Base-by-base conservation (phyloP, 225 moss, liverwort and hornwort species). In the Straminergon stramineum region DNA sequence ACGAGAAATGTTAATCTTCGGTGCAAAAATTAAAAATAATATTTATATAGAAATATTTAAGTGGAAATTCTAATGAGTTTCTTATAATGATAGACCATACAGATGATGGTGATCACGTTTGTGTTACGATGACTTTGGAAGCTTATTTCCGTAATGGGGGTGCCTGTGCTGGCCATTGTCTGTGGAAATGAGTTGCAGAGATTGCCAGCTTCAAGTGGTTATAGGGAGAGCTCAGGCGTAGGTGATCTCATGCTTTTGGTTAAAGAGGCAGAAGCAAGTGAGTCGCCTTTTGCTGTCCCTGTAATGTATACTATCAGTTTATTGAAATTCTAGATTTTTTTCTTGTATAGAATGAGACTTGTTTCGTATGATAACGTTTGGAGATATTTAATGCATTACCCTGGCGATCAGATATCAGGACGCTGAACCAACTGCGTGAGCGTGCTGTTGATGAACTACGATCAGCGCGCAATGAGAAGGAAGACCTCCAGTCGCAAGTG, bases 221-320 rank as follows among this genome's bases (percentile, higher is more conserved):
- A 87, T 53, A 92, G 88, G 64, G 90, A 86, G 69, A 93, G 88
- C 84, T 86, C 93, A 86, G 93, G 96, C 87, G 90, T 96, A 74
- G 90, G 92, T 87, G 98, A 98, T 92, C 93, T 97, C 81, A 95
- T 98, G 96, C 90, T 95, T 70, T 95, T 97, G 96, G 96, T 96
- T 79, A 96, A 96, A 93, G 97, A 97, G 86, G 96, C 98, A 79
- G 97, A 98, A 95, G 93, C 92, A 87, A 96, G 98, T 98, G 91
- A 91, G 96, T 91, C 79, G 20, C 68, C 75, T 73, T 86, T 60
- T 67, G 45, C 41, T 65, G 68, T 87, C 45, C 35, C 26, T 80
- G 79, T 84, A 45, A 45, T 74, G 17, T 43, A 32, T 84, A 15
- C 57, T 16, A 55, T 87, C 81, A 51, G 51, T 31, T 67, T 41